Evolutionary conservation across 176 grass and related monocot species (phyloP), one percentile per base, ranked within the genome.

Genomic region (Lolium rigidum): DNA sequence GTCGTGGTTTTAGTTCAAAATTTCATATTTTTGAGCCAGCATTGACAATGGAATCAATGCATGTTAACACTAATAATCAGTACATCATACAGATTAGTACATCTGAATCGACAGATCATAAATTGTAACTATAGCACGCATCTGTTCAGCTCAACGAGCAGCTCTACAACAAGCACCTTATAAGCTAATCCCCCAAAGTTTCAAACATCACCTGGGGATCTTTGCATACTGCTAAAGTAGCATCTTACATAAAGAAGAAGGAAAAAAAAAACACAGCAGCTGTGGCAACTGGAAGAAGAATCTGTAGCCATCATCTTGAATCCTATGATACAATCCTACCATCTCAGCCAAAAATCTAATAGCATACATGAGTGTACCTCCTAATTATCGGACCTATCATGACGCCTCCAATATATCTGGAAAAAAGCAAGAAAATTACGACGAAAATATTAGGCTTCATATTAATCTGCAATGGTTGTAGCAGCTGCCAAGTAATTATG

Each of bases 261-360:
- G 41, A 43, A 43, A 43, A 43, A 41, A 6, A 22, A 41, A 76
- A 21, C 77, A 62, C 76, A 25, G 62, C 51, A 85, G 70, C 61
- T 47, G 62, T 59, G 18, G 72, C 70, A 47, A 57, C 61, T 12
- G 70, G 71, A 91, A 81, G 70, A 91, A 91, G 52, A 88, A 91
- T 85, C 54, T 85, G 71, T 85, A 82, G 78, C 77, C 82, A 82
- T 78, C 77, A 81, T 77, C 70, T 91, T 72, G 84, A 88, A 82
- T 80, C 76, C 89, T 91, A 91, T 88, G 70, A 88, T 88, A 91
- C 86, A 91, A 49, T 71, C 81, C 83, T 88, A 91, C 62, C 61
- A 52, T 47, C 82, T 78, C 35, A 3, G 77, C 70, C 86, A 91
- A 91, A 91, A 91, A 78, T 78, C 82, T 88, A 91, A 85, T 78